A percentile compares a stretch with the other conserved stretches of the same genome.
These are phyloP conservation scores for Trypanosoma congolense DNA, from an alignment of 208 protist species.

Conservation along the genomic window DNA sequence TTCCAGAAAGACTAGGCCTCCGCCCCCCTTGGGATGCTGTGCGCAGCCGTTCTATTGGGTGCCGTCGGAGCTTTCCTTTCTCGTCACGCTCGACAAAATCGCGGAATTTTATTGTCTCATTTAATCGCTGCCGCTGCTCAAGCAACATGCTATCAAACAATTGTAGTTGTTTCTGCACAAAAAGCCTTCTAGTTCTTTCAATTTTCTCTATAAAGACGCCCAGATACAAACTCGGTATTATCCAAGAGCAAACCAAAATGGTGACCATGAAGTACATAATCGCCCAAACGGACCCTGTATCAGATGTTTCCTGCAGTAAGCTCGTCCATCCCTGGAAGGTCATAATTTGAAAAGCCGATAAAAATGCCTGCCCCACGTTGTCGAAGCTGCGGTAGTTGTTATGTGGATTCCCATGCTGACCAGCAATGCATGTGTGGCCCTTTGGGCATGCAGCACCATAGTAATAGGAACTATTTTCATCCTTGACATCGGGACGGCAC, in stretches of 20 bases:
- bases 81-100: conserved; percentile 82
- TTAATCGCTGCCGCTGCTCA: conserved; percentile 71
- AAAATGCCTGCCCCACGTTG: conserved; percentile 81
- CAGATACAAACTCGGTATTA: conserved; percentile 85
- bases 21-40: neutral
- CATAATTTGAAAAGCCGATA: conserved; percentile 85
- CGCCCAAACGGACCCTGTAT: conserved; percentile 45
- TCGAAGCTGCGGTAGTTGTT: conserved; percentile 89
- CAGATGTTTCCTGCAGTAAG: conserved; percentile 79
- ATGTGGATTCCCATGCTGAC: conserved; percentile 70
- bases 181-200: conserved; percentile 67
- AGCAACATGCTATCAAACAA: conserved; percentile 72
- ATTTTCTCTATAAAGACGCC: conserved; percentile 89
- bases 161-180: conserved; percentile 73
- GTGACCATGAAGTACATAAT: conserved; percentile 85
- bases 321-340: conserved; percentile 88
- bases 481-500: conserved; percentile 48
- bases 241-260: conserved; percentile 80
- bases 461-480: conserved; percentile 62
- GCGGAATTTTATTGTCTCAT: conserved; percentile 46
- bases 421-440: conserved; percentile 47
- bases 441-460: conserved; percentile 58
- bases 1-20: conserved; percentile 1
- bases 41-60: conserved; percentile 9
- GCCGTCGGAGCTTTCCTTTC: conserved; percentile 31